Evolutionary conservation across 139 green algal species (phyloP).

Genomic region (Chlamydomonas sphaeroides): DNA sequence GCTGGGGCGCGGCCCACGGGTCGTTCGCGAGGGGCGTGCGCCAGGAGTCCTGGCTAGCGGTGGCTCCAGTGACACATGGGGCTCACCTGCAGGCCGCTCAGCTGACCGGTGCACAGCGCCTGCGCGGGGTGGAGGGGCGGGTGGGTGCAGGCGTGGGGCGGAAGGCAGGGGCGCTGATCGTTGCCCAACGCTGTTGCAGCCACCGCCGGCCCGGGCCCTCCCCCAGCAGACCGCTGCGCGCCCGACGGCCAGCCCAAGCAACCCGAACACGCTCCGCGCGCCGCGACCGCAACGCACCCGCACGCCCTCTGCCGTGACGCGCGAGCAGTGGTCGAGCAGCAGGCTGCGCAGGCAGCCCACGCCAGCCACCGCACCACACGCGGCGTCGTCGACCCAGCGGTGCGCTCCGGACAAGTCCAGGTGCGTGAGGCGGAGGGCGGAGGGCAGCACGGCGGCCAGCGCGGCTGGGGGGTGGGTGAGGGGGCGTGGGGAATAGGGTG

Average conservation of each 20-base stretch:
- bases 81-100: neutral
- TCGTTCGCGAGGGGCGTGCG: no score
- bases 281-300: neutral
- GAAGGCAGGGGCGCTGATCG: neutral
- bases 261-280: no score
- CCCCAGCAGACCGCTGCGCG: no score
- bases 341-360: neutral
- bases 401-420: neutral
- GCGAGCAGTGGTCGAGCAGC: neutral
- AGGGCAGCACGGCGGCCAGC: neutral
- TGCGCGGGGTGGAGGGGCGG: no score
- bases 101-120: neutral
- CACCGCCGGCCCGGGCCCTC: neutral
- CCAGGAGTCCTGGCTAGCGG: no score
- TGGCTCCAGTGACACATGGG: no score
- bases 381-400: neutral
- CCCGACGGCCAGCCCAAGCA: neutral
- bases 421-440: neutral
- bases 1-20: no score
- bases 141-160: no score
- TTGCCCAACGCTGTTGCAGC: neutral
- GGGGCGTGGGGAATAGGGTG: no score
- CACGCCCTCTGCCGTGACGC: neutral
- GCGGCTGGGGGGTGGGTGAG: neutral
- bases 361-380: neutral